Evolutionary conservation across 257 asterid genomes (phyloP).

Genomic region (Catharanthus roseus): DNA sequence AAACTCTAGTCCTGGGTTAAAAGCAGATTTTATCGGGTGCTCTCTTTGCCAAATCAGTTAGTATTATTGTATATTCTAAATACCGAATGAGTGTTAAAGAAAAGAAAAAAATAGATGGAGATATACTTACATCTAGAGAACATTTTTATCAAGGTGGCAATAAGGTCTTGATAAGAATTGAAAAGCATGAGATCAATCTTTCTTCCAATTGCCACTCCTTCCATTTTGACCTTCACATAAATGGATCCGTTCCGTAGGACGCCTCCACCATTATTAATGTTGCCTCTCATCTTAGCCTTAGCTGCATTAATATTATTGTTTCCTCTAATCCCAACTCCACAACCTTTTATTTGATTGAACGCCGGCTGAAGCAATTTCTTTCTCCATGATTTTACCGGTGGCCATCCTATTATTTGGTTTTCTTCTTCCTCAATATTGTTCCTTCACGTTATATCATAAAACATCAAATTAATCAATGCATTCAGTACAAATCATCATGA

Average conservation of each 20-base stretch:
- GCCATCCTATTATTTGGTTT: constrained; percentile 48
- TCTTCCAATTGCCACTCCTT: constrained; percentile 58
- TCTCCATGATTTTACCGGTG: constrained; percentile 53
- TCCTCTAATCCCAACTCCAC: constrained; percentile 16
- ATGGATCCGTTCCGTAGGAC: constrained; percentile 19
- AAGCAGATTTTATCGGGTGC: too few species aligned
- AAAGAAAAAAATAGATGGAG: too few species aligned
- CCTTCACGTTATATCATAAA: background rate
- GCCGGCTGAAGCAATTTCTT: constrained; percentile 24
- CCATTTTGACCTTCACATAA: constrained; percentile 69
- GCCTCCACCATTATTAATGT: background rate
- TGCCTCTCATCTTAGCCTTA: constrained; percentile 5
- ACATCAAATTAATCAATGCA: background rate
- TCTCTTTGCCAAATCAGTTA: too few species aligned
- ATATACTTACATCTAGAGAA: constrained; percentile 40
- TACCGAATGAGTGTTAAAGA: too few species aligned
- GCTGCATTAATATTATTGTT: too few species aligned
- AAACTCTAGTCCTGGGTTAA: too few species aligned
- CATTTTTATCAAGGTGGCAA: constrained; percentile 32
- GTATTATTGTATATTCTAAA: too few species aligned
- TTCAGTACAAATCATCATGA: too few species aligned
- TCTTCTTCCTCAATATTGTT: constrained; percentile 27
- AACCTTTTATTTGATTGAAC: constrained; percentile 15
- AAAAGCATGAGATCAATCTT: constrained; percentile 42
- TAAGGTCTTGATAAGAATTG: constrained; percentile 37